Evolutionary conservation across 2,329 filamentous ascomycete genomes (phyloP).

Genomic region (Clathrospora elynae): DNA sequence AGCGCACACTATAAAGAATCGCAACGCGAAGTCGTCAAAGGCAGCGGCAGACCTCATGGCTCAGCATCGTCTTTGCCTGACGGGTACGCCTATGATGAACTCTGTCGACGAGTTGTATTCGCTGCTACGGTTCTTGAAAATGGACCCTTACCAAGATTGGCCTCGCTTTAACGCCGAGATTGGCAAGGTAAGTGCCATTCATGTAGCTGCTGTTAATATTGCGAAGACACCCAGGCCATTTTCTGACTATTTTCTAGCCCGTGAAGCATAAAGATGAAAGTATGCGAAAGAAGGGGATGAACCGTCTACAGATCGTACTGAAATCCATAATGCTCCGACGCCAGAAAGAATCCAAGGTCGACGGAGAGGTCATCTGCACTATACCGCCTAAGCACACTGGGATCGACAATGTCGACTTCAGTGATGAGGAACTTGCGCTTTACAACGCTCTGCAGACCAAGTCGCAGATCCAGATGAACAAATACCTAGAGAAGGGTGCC

Average conservation of each 20-base stretch:
- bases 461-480: slow-evolving; percentile 74
- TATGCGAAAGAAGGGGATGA: slow-evolving; percentile 61
- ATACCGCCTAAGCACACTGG: slow-evolving; percentile 70
- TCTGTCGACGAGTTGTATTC: slow-evolving; percentile 77
- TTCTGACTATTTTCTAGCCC: slow-evolving; percentile 14
- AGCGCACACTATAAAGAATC: slow-evolving; percentile 81
- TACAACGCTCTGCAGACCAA: slow-evolving; percentile 70
- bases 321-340: slow-evolving; percentile 82
- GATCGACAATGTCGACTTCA: slow-evolving; percentile 67
- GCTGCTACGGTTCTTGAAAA: slow-evolving; percentile 73
- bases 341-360: slow-evolving; percentile 77
- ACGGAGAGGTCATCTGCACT: slow-evolving; percentile 75
- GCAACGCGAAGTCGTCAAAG: slow-evolving; percentile 63
- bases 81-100: slow-evolving; percentile 90
- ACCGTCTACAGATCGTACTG: slow-evolving; percentile 72
- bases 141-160: too few species aligned
- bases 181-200: slow-evolving; percentile 46
- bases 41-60: slow-evolving; percentile 65
- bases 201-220: too few species aligned
- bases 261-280: slow-evolving; percentile 51
- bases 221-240: not conserved
- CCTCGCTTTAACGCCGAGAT: slow-evolving; percentile 70
- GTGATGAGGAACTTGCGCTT: slow-evolving; percentile 66
- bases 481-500: slow-evolving; percentile 70
- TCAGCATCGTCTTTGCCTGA: slow-evolving; percentile 73